Evolutionary conservation across 179 eudicot genomes (phyloP).

Genomic region (Sideroxylon spinosum): DNA sequence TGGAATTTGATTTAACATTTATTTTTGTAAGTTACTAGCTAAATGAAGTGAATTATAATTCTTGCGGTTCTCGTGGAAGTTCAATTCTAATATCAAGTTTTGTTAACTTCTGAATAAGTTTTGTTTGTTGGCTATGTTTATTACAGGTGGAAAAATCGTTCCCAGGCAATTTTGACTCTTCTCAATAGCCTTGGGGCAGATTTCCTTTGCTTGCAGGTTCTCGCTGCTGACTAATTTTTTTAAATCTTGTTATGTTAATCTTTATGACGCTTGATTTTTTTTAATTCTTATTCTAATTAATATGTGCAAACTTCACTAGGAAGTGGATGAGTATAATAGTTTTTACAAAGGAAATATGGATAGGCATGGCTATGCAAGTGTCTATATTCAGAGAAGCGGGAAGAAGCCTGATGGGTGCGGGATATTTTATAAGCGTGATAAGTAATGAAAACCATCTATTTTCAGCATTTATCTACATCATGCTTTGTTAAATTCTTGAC

Average conservation of each 20-base stretch:
- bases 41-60: not conserved
- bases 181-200: conserved; percentile 63
- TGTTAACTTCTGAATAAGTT: not conserved
- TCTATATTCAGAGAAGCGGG: conserved; percentile 71
- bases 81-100: not conserved
- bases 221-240: not conserved
- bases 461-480: not conserved
- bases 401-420: conserved; percentile 95
- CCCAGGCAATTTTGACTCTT: conserved; percentile 57
- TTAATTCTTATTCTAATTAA: not conserved
- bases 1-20: not conserved
- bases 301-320: conserved; percentile 34
- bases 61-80: not conserved
- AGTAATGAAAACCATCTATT: conserved; percentile 30
- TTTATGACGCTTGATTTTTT: conserved; percentile 5
- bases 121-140: conserved; percentile 11
- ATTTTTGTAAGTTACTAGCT: not conserved
- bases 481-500: not conserved
- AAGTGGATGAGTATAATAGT: conserved; percentile 82
- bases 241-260: not conserved
- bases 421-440: conserved; percentile 59
- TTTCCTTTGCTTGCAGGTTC: conserved; percentile 87
- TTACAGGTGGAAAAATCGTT: conserved; percentile 92
- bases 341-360: conserved; percentile 65
- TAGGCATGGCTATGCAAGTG: conserved; percentile 66